These are phyloP conservation scores for Aspergillus hortae DNA, from an alignment of 2,329 filamentous ascomycete genomes.

Conservation along the genomic window DNA sequence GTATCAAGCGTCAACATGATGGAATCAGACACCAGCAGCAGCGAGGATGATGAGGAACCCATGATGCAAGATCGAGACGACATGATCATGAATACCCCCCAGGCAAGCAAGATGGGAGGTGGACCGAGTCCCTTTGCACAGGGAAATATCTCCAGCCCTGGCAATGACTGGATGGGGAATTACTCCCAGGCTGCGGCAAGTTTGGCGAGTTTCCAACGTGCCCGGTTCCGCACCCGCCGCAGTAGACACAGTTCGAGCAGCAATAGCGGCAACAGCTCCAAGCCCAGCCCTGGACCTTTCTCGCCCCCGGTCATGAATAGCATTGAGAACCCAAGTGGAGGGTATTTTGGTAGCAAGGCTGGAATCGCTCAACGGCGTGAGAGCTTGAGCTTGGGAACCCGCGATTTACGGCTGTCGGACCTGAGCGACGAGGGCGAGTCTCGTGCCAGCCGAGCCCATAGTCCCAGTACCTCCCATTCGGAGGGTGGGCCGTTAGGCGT, in stretches of 20 bases:
- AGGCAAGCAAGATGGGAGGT: conserved; percentile 59
- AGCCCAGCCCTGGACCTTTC: conserved; percentile 65
- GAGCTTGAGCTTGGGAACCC: conserved; percentile 85
- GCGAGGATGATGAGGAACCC: conserved; percentile 56
- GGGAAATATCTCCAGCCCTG: conserved; percentile 49
- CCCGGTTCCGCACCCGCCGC: conserved; percentile 54
- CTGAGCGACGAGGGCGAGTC: conserved; percentile 75
- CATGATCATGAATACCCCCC: conserved; percentile 72
- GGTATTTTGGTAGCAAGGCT: conserved; percentile 53
- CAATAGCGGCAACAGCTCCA: conserved; percentile 67
- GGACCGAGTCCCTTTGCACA: conserved; percentile 45
- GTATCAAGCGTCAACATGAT: conserved; percentile 76
- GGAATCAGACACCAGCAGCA: conserved; percentile 73
- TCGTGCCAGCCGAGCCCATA: conserved; percentile 29
- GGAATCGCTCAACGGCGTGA: conserved; percentile 65
- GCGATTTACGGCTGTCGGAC: conserved; percentile 76
- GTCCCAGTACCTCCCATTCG: conserved; percentile 32
- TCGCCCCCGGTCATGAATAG: conserved; percentile 68
- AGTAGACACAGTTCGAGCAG: conserved; percentile 66
- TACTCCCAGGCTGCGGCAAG: conserved; percentile 68
- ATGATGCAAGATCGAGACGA: conserved; percentile 74
- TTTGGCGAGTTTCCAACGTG: conserved; percentile 73
- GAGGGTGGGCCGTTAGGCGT: conserved; percentile 67
- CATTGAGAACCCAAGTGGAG: conserved; percentile 49
- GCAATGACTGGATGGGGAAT: conserved; percentile 61